A percentile compares a stretch with the other conserved stretches of the same genome.
Evolutionary conservation across 495 filamentous ascomycete genomes (phyloP).

Genomic region (Penicillium paradoxum): DNA sequence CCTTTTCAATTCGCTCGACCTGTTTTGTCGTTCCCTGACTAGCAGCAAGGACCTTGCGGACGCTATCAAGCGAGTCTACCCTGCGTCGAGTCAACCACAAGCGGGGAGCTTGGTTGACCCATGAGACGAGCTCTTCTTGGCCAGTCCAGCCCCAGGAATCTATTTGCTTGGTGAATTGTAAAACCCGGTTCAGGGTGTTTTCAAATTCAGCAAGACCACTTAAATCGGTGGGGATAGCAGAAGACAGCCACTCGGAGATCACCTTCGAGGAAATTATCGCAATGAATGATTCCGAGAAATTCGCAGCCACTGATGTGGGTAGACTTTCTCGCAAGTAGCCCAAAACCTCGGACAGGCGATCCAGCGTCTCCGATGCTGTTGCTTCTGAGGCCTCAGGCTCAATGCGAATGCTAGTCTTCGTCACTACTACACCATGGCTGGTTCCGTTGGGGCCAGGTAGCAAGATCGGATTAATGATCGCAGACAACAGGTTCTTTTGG

Average conservation of each 20-base stretch:
- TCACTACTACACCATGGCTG: slow-evolving; percentile 27
- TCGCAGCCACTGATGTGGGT: slow-evolving; percentile 55
- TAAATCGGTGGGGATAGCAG: slow-evolving; percentile 67
- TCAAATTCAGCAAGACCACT: slow-evolving; percentile 66
- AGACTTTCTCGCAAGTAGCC: slow-evolving; percentile 60
- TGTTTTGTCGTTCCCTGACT: slow-evolving; percentile 58
- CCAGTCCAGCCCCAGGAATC: slow-evolving; percentile 62
- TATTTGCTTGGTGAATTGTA: slow-evolving; percentile 58
- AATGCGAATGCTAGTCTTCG: slow-evolving; percentile 29
- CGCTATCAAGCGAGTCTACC: slow-evolving; percentile 66
- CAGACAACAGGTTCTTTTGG: slow-evolving; percentile 28
- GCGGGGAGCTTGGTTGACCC: slow-evolving; percentile 71
- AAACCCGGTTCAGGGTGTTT: slow-evolving; percentile 52
- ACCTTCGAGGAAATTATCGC: slow-evolving; percentile 60
- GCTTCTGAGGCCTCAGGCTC: slow-evolving; percentile 22
- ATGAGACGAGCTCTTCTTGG: slow-evolving; percentile 65
- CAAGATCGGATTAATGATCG: slow-evolving; percentile 35
- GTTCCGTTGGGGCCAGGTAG: slow-evolving; percentile 21
- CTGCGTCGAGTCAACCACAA: slow-evolving; percentile 84
- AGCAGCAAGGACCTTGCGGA: slow-evolving; percentile 60
- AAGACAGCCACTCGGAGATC: slow-evolving; percentile 67
- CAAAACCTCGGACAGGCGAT: slow-evolving; percentile 55
- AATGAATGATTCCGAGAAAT: slow-evolving; percentile 63
- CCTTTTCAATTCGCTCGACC: slow-evolving; percentile 82
- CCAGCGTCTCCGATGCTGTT: slow-evolving; percentile 29